Percentiles rank a stretch among this genome's conserved stretches.
phyloP scores from a whole-genome alignment of 2,329 filamentous ascomycete species.

The Verticillium nonalfalfae region DNA sequence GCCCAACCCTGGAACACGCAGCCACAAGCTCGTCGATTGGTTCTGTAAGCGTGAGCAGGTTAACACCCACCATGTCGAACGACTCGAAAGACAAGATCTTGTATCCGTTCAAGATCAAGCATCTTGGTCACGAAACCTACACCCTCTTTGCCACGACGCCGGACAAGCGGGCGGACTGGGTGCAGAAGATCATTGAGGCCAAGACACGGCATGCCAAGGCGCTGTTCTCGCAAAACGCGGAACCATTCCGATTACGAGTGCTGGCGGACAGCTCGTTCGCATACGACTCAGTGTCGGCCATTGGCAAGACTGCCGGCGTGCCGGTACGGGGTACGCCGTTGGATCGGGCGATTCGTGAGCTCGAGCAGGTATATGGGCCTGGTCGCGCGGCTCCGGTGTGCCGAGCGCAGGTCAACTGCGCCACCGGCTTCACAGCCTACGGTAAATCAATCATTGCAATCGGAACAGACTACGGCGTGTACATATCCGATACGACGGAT shows the following conservation, averaged over 20 bases:
- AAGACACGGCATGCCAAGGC: conserved; percentile 91
- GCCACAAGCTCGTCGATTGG: conserved; percentile 60
- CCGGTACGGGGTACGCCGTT: conserved; percentile 86
- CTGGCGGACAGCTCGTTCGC: conserved; percentile 90
- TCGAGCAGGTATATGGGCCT: conserved; percentile 71
- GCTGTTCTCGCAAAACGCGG: conserved; percentile 84
- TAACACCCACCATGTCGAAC: conserved; percentile 40
- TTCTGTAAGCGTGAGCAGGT: conserved; percentile 33
- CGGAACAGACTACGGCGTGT: conserved; percentile 92
- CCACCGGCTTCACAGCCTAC: conserved; percentile 79
- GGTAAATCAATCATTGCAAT: conserved; percentile 87
- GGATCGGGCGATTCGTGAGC: conserved; percentile 81
- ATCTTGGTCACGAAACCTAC: conserved; percentile 89
- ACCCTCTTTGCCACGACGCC: conserved; percentile 79
- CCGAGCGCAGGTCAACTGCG: conserved; percentile 83
- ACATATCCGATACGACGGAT: conserved; percentile 79
- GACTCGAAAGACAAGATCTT: conserved; percentile 77
- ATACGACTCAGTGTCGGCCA: conserved; percentile 58
- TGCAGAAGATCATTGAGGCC: conserved; percentile 85
- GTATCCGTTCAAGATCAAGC: conserved; percentile 93
- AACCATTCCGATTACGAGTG: conserved; percentile 87
- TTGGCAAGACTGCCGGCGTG: conserved; percentile 58
- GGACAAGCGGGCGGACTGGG: conserved; percentile 79
- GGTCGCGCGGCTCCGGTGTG: conserved; percentile 72
- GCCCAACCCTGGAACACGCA: conserved; percentile 59